A percentile compares a stretch with the other conserved stretches of the same genome.
Evolutionary conservation across 2,329 filamentous ascomycete genomes (phyloP).

Genomic region (Diaporthe humulicola): DNA sequence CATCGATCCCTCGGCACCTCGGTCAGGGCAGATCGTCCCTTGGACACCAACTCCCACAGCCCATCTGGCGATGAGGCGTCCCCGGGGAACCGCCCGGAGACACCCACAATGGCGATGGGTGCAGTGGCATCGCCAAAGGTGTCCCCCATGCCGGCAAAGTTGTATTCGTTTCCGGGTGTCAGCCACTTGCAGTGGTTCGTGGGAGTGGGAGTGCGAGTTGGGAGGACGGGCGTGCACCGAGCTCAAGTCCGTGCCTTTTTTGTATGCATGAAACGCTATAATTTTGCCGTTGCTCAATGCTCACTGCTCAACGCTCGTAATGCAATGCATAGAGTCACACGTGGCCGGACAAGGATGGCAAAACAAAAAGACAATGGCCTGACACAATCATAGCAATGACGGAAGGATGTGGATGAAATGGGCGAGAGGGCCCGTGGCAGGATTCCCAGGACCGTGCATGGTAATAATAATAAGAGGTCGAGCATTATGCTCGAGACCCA

Average conservation of each 20-base stretch:
- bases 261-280: slow-evolving; percentile 22
- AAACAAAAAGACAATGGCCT: not conserved
- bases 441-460: not conserved
- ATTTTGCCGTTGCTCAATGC: not conserved
- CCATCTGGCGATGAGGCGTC: slow-evolving; percentile 16
- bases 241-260: slow-evolving; percentile 2
- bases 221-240: no score
- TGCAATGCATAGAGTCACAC: not conserved
- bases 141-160: slow-evolving; percentile 1
- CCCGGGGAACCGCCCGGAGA: slow-evolving; percentile 25
- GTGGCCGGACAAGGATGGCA: slow-evolving; percentile 14
- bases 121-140: slow-evolving; percentile 1
- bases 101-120: slow-evolving; percentile 16
- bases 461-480: slow-evolving; percentile 9
- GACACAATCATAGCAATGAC: not conserved
- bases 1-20: slow-evolving; percentile 36
- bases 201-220: not conserved
- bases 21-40: slow-evolving; percentile 15
- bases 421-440: not conserved
- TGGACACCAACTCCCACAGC: slow-evolving; percentile 20
- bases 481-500: slow-evolving; percentile 6
- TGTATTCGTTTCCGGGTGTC: not conserved
- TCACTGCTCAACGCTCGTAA: not conserved
- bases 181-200: not conserved
- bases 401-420: not conserved